These are phyloP conservation scores for Xylaria sp. DNA, from an alignment of 2,329 filamentous ascomycete genomes.

Conservation along the genomic window DNA sequence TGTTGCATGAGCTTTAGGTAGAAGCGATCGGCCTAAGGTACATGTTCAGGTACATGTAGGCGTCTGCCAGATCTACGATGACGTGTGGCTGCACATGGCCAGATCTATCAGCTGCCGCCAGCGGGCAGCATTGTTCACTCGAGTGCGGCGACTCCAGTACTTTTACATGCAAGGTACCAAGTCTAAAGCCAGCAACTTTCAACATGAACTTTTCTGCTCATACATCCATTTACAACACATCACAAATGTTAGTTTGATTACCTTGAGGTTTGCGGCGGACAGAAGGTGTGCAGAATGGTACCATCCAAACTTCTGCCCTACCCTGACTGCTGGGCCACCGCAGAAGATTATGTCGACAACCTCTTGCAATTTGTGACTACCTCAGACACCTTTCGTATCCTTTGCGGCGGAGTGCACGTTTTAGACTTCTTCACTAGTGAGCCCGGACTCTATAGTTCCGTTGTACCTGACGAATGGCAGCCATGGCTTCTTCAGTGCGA, in stretches of 20 bases:
- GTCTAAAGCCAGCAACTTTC: background rate
- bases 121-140: constrained; percentile 2
- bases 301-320: constrained; percentile 73
- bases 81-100: constrained; percentile 28
- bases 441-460: constrained; percentile 81
- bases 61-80: constrained; percentile 20
- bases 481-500: constrained; percentile 77
- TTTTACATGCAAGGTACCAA: background rate
- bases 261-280: background rate
- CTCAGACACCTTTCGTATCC: constrained; percentile 80
- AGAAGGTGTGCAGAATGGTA: constrained; percentile 53
- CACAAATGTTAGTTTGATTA: background rate
- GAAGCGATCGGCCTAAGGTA: background rate
- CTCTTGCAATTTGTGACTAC: constrained; percentile 81
- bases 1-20: background rate
- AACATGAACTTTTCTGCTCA: background rate
- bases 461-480: constrained; percentile 85
- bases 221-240: background rate
- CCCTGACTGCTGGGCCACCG: constrained; percentile 72
- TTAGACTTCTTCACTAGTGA: constrained; percentile 93
- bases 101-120: constrained; percentile 27
- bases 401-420: constrained; percentile 98
- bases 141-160: no score
- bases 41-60: background rate
- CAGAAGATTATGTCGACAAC: constrained; percentile 81